Evolutionary conservation across 2,329 filamentous ascomycete genomes (phyloP), one percentile per base, ranked within the genome.

Genomic region (Herpotrichia juniperi): DNA sequence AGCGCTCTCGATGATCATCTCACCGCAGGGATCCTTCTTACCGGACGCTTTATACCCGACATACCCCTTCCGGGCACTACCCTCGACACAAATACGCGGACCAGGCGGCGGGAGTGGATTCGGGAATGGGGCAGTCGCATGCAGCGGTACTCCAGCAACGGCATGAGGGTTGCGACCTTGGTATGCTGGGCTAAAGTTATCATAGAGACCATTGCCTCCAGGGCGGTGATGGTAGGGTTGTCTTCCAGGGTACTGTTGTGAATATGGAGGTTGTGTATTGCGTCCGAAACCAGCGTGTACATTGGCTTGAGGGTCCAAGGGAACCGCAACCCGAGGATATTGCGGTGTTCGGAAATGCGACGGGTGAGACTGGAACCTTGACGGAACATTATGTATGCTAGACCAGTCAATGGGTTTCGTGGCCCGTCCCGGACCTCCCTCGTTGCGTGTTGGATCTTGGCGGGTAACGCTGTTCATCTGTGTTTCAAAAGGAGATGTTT

Each of bases 41-140:
- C 10, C 25, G 6, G 10, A n/a, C 5, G 19, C 40, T 30, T 25
- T 25, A 30, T 12, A 28, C 2, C 40, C 26, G n/a, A 43, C 24
- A 30, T 43, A 31, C 3, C 12, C 14, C 16, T 43, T 43, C 9
- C 7, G 40, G n/a, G 40, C 22, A 28, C 25, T 10, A n/a, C 24
- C 10, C 30, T 21, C 25, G 17, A 28, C 24, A 12, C 16, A n/a
- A 43, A 3, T 28, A 10, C n/a, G 34, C 21, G 42, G 50, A 25
- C 65, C 68, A 16, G 59, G 56, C 0, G 70, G 70, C 1, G 67
- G 53, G 1, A 67, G 39, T 1, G 69, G 68, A 19, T 56, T 50
- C 1, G 71, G 71, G 30, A 73, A 73, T 2, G 69, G 69, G 4
- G 54, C 56, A 0, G 67, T 71, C 1, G 59, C 62, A n/a, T 66